Base-by-base conservation (phyloP, 371 early-diverging fungal genomes). In the Encephalitozoon romaleae region DNA sequence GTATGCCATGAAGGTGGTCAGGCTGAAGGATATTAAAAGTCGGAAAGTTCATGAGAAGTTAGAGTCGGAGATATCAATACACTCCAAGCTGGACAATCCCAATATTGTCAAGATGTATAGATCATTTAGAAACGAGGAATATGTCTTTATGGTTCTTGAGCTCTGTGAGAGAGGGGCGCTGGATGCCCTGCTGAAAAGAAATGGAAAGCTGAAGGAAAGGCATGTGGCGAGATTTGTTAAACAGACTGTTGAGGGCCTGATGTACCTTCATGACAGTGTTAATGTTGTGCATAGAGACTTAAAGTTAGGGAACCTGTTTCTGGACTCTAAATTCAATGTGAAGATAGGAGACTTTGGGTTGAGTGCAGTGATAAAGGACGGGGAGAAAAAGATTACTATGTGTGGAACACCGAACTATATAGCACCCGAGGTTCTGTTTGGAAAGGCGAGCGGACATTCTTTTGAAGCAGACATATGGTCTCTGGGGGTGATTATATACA, bases 341-440 rank as follows among this genome's bases (percentile, higher is more conserved):
- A 94, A 94, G 83, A 87, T 98, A 39, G 95, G 94, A 0, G 98
- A 98, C 84, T 96, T 98, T 88, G 96, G 98, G 0, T 82, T 96
- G 26, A 91, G 94, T 11, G 93, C 96, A 2, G 42, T 73, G 45
- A 80, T 83, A 39, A 72, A 63, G 45, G 52, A 74, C 30, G 70
- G 74, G 32, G 74, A 78, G 39, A 82, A 79, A 66, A 82, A 78
- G 70, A 90, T 90, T 78, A 94, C 94, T 0, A 90, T 93, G 51
- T 98, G 92, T 80, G 98, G 98, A 11, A 98, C 98, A 2, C 96
- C 96, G 4, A 96, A 96, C 78, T 98, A 95, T 80, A 92, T 98
- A 74, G 96, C 98, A 0, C 98, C 98, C 0, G 98, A 98, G 82
- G 90, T 98, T 32, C 84, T 96, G 18, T 90, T 90, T 84, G 90